Evolutionary conservation across 140 eudicot genomes (phyloP), one percentile per base, ranked within the genome.

Genomic region (Bidens hawaiensis): DNA sequence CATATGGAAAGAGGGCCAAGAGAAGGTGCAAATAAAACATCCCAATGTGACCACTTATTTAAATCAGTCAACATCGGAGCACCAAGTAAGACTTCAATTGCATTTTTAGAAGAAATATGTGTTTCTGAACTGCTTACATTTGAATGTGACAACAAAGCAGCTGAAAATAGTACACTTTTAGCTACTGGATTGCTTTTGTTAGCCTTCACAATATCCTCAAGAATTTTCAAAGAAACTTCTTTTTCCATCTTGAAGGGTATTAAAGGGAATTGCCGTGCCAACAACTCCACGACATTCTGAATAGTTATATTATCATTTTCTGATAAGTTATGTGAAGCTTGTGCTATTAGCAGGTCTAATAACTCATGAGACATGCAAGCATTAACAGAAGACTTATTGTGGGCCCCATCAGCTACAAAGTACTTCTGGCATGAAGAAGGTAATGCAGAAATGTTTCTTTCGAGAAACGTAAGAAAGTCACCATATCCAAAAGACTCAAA

Each of bases 31-130:
- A 64, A 91, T 16, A 72, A 12, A 64, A 78, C 60, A 55, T 88
- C 96, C 98, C 98, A 91, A 57, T 87, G 96, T 11, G 81, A 82
- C 96, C 96, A 91, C 18, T 73, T 67, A 24, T 72, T 75, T 60
- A 91, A 42, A 80, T 91, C 96, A n/a, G 75, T 56, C 73, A 91
- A 73, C 91, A 87, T 84, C 54, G 98, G 98, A 52, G 91, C 95
- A 67, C 57, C 67, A 46, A 72, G 82, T 45, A 91, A 76, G 56
- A 81, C 86, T 63, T 84, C 80, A 56, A 80, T 61, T 9, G 95
- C 96, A 54, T 91, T 86, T 71, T 69, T 80, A 4, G 93, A 51
- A 12, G 82, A 76, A 65, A 71, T 31, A 48, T 70, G 42, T 67
- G 82, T 36, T n/a, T 76, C 76, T 23, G 47, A 43, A 28, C 51